A percentile compares a stretch with the other conserved stretches of the same genome.
These are phyloP conservation scores for Lipomyces yamanashiensis DNA, from an alignment of 805 yeast species.

Conservation along the genomic window DNA sequence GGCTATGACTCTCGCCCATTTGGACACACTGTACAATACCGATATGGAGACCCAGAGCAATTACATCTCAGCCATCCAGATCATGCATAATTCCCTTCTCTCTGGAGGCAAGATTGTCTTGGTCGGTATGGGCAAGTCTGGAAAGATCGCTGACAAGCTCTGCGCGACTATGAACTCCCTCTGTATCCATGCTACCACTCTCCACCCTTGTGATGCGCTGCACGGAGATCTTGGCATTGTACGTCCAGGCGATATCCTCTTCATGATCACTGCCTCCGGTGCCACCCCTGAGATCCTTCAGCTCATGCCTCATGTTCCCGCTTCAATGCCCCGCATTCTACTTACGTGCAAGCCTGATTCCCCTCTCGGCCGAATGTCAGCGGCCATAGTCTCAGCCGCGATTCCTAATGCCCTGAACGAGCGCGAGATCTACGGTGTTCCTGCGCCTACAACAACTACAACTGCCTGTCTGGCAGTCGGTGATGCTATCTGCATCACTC, in stretches of 20 bases:
- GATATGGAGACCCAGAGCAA: slow-evolving; percentile 40
- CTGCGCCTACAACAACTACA: slow-evolving; percentile 87
- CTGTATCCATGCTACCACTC: slow-evolving; percentile 64
- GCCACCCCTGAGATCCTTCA: slow-evolving; percentile 73
- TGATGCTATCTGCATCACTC: slow-evolving; percentile 76
- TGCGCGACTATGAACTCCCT: slow-evolving; percentile 84
- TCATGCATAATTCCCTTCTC: slow-evolving; percentile 49
- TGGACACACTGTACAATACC: slow-evolving; percentile 40
- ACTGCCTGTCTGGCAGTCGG: slow-evolving; percentile 75
- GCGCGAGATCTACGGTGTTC: slow-evolving; percentile 69
- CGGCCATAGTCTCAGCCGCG: slow-evolving; percentile 64
- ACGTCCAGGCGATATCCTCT: slow-evolving; percentile 58
- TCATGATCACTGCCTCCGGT: slow-evolving; percentile 80
- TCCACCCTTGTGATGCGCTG: slow-evolving; percentile 86
- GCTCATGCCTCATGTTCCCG: slow-evolving; percentile 62
- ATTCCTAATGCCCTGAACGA: slow-evolving; percentile 65
- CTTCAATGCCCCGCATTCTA: slow-evolving; percentile 58
- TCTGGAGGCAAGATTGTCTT: slow-evolving; percentile 71
- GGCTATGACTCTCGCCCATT: slow-evolving; percentile 45
- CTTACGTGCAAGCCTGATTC: slow-evolving; percentile 68
- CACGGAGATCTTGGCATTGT: slow-evolving; percentile 88
- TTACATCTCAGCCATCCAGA: slow-evolving; percentile 42
- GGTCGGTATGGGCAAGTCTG: slow-evolving; percentile 85
- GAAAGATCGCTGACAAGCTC: slow-evolving; percentile 74
- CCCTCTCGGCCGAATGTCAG: slow-evolving; percentile 56